A percentile compares a stretch with the other conserved stretches of the same genome.
phyloP scores from a whole-genome alignment of 1,284 basidiomycete genomes.

The Agaricales sp. region DNA sequence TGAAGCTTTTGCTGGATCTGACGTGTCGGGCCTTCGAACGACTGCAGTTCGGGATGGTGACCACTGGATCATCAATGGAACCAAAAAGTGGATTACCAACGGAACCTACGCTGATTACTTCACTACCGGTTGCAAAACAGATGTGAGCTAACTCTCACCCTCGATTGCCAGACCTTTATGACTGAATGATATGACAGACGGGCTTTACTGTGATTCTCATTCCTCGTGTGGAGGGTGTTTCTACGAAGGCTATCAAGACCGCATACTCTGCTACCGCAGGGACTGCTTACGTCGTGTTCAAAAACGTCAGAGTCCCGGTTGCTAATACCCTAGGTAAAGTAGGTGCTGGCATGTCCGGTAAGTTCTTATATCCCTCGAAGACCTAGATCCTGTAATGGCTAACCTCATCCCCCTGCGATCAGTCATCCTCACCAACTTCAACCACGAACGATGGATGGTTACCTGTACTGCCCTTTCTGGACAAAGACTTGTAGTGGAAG shows the following conservation, averaged over 20 bases:
- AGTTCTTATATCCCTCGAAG: not conserved
- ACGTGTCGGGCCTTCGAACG: conserved; percentile 79
- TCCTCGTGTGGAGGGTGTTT: conserved; percentile 68
- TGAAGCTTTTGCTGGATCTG: conserved; percentile 88
- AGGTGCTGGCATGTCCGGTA: conserved; percentile 69
- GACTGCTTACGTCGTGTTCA: conserved; percentile 88
- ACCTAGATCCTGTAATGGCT: not conserved
- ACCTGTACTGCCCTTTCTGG: conserved; percentile 59
- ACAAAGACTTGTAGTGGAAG: conserved; percentile 66
- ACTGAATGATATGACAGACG: conserved; percentile 27
- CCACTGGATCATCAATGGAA: conserved; percentile 80
- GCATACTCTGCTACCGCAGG: conserved; percentile 80
- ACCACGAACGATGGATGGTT: conserved; percentile 85
- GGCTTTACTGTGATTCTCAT: conserved; percentile 88
- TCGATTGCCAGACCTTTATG: not conserved
- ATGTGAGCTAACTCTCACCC: conserved; percentile 23
- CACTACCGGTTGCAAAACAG: conserved; percentile 65
- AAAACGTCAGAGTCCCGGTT: conserved; percentile 80
- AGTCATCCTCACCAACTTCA: conserved; percentile 78
- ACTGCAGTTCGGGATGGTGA: conserved; percentile 79
- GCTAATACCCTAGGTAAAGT: conserved; percentile 82
- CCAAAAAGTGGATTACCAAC: conserved; percentile 96
- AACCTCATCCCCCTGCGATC: not conserved
- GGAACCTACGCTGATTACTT: conserved; percentile 77
- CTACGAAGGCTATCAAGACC: conserved; percentile 88